Evolutionary conservation across 257 asterid species (phyloP), one percentile per base, ranked within the genome.

Genomic region (Coffea canephora): DNA sequence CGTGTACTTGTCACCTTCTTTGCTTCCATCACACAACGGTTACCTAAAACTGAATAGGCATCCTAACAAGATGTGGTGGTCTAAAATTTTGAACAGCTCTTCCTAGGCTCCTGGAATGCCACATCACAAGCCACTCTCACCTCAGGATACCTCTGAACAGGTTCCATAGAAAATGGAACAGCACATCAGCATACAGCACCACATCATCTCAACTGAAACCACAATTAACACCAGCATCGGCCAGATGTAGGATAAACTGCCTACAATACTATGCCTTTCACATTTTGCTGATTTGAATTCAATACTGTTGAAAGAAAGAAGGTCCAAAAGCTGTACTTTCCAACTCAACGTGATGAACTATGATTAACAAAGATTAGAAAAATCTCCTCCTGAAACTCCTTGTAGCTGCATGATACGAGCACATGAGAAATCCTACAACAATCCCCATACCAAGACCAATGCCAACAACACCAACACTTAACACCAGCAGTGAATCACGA

Each of bases 401-500:
- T 27, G 86, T 82, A 52, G 88, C 82, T 55, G 89, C 88, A 79
- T 87, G 89, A 82, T 84, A 84, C 3, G 88, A 87, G 10, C 87
- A 83, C 88, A 87, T 82, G 36, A 87, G 86, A 43, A 87, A 80
- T 71, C 88, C 89, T 36, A 87, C 88, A 62, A 88, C 88, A 36
- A 84, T 84, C 21, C 86, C 87, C 8, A 86, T 86, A 52, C 87
- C 89, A 23, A 86, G 86, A 79, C 87, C 87, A 43, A 86, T 86
- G 27, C 89, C n/a, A n/a, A n/a, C 89, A 0, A 86, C 87, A 79
- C 87, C 87, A 79, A 86, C 87, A 74, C 89, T 86, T 62, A 86
- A 86, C 87, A 59, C 89, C 89, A 54, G 87, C 87, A 25, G 82
- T 86, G 79, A 86, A 86, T 86, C 87, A 86, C 69, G 86, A 54